These are phyloP conservation scores for Excoecaria agallocha DNA, from an alignment of 345 rosid species.

Conservation along the genomic window DNA sequence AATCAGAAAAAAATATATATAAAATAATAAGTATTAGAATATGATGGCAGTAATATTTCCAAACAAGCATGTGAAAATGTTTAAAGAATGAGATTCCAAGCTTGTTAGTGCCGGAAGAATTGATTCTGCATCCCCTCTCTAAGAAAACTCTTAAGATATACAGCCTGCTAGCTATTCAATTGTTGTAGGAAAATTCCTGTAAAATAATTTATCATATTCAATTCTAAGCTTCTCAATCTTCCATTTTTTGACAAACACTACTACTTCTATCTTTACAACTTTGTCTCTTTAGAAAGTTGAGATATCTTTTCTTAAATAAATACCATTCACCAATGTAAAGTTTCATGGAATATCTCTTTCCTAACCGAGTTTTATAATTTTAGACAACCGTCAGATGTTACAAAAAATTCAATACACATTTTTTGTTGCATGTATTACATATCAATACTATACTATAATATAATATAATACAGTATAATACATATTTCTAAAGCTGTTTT, in stretches of 20 bases:
- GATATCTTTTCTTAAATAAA: neutral
- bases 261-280: neutral
- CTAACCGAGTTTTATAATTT: too few relatives aligned
- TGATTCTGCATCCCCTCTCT: slow-evolving; percentile 35
- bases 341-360: neutral
- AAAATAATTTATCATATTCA: slow-evolving; percentile 15
- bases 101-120: slow-evolving; percentile 45
- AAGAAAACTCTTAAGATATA: slow-evolving; percentile 7
- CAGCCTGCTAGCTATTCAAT: slow-evolving; percentile 14
- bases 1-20: slow-evolving; percentile 5
- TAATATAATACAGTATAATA: too few relatives aligned
- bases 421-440: too few relatives aligned
- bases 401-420: too few relatives aligned
- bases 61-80: slow-evolving; percentile 29
- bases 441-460: too few relatives aligned
- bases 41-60: slow-evolving; percentile 15
- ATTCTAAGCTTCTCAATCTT: slow-evolving; percentile 13
- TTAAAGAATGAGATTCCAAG: slow-evolving; percentile 45
- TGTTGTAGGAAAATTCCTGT: slow-evolving; percentile 18
- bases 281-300: neutral
- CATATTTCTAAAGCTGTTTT: too few relatives aligned
- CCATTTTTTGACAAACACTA: slow-evolving; percentile 4
- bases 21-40: slow-evolving; percentile 2
- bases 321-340: neutral
- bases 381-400: too few relatives aligned